phyloP scores from a whole-genome alignment of 1,284 basidiomycete species.

The Tilletia indica region DNA sequence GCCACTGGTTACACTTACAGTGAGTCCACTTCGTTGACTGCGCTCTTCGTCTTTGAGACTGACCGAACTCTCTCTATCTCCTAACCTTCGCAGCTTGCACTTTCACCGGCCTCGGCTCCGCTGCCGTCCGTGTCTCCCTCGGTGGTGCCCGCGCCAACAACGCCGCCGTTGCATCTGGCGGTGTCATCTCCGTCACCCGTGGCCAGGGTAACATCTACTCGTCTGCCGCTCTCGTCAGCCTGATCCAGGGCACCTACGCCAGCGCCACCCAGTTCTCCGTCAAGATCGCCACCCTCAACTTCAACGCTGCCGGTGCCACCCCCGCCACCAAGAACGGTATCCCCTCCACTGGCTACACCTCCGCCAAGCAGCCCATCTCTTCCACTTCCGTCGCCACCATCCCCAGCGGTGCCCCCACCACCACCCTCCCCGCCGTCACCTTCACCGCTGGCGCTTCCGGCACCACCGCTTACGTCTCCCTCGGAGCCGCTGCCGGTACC shows the following conservation, averaged over 20 bases:
- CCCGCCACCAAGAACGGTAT: constrained; percentile 10
- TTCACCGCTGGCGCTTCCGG: constrained; percentile 15
- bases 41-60: no score
- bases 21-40: neutral
- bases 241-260: constrained; percentile 15
- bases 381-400: constrained; percentile 12
- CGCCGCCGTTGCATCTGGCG: constrained; percentile 15
- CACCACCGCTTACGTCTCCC: constrained; percentile 7
- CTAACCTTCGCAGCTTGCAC: neutral
- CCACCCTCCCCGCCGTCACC: constrained; percentile 15
- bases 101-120: constrained; percentile 14
- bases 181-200: neutral
- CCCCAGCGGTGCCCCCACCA: constrained; percentile 18
- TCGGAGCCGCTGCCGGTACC: constrained; percentile 7
- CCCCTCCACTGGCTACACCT: constrained; percentile 10
- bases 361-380: neutral
- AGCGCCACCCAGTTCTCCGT: constrained; percentile 8
- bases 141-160: constrained; percentile 11
- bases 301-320: constrained; percentile 4
- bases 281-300: constrained; percentile 4
- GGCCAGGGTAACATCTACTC: constrained; percentile 19
- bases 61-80: no score
- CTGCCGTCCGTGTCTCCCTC: constrained; percentile 4
- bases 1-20: constrained; percentile 16
- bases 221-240: constrained; percentile 16